Base-by-base conservation (phyloP, 345 rosid species). In the Citrus medica region DNA sequence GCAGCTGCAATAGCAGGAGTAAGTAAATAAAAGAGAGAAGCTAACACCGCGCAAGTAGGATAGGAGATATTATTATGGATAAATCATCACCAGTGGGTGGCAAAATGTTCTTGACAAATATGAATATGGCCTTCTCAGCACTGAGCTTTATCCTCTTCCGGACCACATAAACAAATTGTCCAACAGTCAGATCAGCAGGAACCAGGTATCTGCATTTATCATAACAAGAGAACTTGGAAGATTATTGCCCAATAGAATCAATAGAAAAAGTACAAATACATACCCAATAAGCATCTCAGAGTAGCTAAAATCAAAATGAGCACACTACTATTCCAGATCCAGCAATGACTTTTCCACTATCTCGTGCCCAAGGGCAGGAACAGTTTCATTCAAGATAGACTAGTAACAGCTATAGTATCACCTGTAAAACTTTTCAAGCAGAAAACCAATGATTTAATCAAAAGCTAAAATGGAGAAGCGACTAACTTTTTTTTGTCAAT, bases 141-240 rank as follows among this genome's bases (percentile, higher is more conserved):
- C 90, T 90, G 66, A 90, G 90, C 85, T 86, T 90, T 79, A 90
- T 90, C 86, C 93, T 90, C 86, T 88, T 90, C 46, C 93, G 86
- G 14, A 90, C 91, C 64, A 90, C 93, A 24, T 90, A 90, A 62
- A 90, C 91, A 60, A 90, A 90, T 73, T 90, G 93, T 63, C 93
- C 93, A 13, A 90, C 91, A 32, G 93, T 88, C 33, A 90, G 80
- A 86, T 90, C 93, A 73, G 91, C 93, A 53, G 93, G 93, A 76
- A 90, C 91, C 83, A 90, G 75, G 69, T 90, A 90, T 75, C 93
- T 90, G 79, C 76, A 78, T 17, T 42, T 7, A 27, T 24, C 46
- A 2, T 27, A 7, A 14, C 62, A 48, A 7, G 13, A 24, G 25
- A 66, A 22, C 28, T 35, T 8, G 46, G 75, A 79, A 55, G n/a